Conservation (phyloP, 177 flowering plant species). For the Tripterygium wilfordii region DNA sequence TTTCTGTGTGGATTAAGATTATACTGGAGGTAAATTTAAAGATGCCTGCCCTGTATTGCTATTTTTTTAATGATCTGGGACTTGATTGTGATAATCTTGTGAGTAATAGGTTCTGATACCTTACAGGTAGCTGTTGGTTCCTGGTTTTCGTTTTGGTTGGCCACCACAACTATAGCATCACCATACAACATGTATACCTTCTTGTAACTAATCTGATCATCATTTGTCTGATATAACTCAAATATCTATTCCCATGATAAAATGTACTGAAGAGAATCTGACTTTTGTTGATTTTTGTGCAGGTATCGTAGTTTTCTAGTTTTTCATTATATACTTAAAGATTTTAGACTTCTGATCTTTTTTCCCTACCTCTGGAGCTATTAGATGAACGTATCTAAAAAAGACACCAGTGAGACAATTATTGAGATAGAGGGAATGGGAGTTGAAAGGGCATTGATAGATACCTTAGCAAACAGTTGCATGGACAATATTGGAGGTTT, state of each 20-base stretch:
- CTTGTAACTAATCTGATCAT: slow-evolving; percentile 62
- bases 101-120: slow-evolving; percentile 10
- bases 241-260: slow-evolving; percentile 35
- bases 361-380: too few species aligned
- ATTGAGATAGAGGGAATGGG: too few species aligned
- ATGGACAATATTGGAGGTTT: too few species aligned
- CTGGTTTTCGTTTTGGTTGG: slow-evolving; percentile 75
- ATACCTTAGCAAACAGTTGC: too few species aligned
- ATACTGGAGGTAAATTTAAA: slow-evolving; percentile 48
- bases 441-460: too few species aligned
- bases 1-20: slow-evolving; percentile 44
- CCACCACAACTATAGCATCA: slow-evolving; percentile 49
- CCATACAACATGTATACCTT: slow-evolving; percentile 94
- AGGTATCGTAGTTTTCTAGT: too few species aligned
- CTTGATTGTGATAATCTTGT: slow-evolving; percentile 7
- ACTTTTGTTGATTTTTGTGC: too few species aligned
- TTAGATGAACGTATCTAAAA: too few species aligned
- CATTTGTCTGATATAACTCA: slow-evolving; percentile 62
- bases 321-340: too few species aligned
- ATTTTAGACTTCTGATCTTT: too few species aligned
- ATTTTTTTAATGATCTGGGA: neutral
- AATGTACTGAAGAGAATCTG: neutral
- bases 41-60: too few species aligned
- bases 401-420: too few species aligned
- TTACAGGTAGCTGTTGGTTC: slow-evolving; percentile 68